Percentiles rank a stretch among this genome's conserved stretches.
phyloP scores from a whole-genome alignment of 2,329 filamentous ascomycete species.

The Cordyceps pruinosa region DNA sequence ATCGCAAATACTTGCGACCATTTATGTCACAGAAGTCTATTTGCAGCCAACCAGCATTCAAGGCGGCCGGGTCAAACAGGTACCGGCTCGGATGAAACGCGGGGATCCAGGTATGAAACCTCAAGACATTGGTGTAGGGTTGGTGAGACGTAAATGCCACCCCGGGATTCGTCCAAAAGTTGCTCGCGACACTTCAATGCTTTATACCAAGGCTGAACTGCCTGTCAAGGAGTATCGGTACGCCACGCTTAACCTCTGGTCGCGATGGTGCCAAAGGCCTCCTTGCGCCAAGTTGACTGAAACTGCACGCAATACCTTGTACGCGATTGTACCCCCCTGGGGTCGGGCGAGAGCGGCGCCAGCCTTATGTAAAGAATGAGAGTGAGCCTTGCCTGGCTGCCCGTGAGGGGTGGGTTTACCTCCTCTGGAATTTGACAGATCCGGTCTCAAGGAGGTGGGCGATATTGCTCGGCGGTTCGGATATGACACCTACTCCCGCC shows the following conservation, averaged over 20 bases:
- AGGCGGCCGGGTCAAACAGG: not conserved
- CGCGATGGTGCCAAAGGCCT: not conserved
- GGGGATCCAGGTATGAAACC: slow-evolving; percentile 6
- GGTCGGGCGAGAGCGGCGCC: not conserved
- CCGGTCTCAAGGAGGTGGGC: slow-evolving; percentile 18
- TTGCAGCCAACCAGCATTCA: slow-evolving; percentile 2
- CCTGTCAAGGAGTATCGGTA: not conserved
- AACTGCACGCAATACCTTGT: not conserved
- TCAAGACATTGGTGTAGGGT: not conserved
- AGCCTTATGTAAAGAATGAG: not conserved
- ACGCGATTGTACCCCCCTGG: not conserved
- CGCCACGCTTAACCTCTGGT: not conserved
- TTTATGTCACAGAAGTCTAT: slow-evolving; percentile 1
- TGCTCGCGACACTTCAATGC: not conserved
- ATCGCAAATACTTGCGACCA: not conserved
- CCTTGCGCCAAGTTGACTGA: slow-evolving; percentile 5
- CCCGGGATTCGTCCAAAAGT: not conserved
- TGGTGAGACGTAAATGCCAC: not conserved
- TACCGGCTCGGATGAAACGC: slow-evolving; percentile 16
- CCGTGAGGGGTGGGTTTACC: not conserved
- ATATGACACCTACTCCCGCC: not conserved
- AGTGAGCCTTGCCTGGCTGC: not conserved
- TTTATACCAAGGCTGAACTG: not conserved
- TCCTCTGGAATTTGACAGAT: slow-evolving; percentile 9
- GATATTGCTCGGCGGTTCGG: slow-evolving; percentile 10